phyloP scores from a whole-genome alignment of 2,329 filamentous ascomycete species.

The Huntiella abstrusa region DNA sequence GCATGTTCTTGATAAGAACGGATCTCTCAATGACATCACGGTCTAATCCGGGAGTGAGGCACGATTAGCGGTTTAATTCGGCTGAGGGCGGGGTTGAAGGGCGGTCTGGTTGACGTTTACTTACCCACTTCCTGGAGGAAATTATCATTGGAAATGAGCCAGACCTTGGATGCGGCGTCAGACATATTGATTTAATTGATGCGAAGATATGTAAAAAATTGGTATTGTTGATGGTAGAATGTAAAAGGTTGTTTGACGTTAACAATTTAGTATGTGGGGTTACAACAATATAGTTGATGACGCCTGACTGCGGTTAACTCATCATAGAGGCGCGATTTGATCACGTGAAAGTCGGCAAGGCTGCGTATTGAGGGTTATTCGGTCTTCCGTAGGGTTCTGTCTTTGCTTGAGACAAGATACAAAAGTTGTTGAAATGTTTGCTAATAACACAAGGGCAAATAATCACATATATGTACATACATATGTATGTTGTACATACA shows the following conservation, averaged over 20 bases:
- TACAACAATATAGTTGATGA: too few species aligned
- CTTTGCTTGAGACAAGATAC: too few species aligned
- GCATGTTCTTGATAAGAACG: slow-evolving; percentile 93
- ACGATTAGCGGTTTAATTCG: slow-evolving; percentile 3
- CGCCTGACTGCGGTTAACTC: too few species aligned
- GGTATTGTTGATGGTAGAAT: neutral
- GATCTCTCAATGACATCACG: slow-evolving; percentile 77
- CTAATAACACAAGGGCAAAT: too few species aligned
- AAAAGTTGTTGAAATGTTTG: too few species aligned
- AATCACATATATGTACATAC: too few species aligned
- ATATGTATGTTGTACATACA: too few species aligned
- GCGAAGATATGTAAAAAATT: neutral
- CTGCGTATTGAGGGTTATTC: too few species aligned
- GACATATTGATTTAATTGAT: slow-evolving; percentile 18
- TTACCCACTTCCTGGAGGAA: slow-evolving; percentile 28
- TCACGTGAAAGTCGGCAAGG: too few species aligned
- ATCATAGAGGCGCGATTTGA: too few species aligned
- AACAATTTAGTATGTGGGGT: too few species aligned
- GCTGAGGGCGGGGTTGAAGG: neutral
- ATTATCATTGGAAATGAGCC: slow-evolving; percentile 32
- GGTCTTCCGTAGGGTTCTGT: too few species aligned
- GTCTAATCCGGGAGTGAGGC: slow-evolving; percentile 28
- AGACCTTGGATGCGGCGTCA: slow-evolving; percentile 21
- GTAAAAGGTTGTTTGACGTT: neutral
- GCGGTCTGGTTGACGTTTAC: slow-evolving; percentile 14